A percentile compares a stretch with the other conserved stretches of the same genome.
These are phyloP conservation scores for Coprinopsis sp. DNA, from an alignment of 768 basidiomycete species.

Conservation along the genomic window DNA sequence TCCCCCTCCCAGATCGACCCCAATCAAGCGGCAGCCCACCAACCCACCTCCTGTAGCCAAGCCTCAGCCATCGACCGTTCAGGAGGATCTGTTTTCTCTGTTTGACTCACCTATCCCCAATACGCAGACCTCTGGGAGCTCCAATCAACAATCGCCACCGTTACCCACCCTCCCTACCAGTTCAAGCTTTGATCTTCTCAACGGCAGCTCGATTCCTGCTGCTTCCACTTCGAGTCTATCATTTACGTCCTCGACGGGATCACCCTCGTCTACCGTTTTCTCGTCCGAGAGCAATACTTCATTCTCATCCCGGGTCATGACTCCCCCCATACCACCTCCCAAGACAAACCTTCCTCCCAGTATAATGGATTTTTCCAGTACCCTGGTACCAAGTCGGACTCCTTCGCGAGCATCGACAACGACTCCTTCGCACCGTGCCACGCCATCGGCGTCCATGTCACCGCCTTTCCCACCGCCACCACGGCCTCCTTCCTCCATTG, in stretches of 20 bases:
- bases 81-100: conserved; percentile 22
- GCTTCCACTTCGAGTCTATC: conserved; percentile 2
- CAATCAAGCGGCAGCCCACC: neutral
- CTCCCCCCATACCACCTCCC: neutral
- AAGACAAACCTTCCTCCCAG: neutral
- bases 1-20: conserved; percentile 29
- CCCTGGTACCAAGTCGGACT: neutral
- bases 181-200: conserved; percentile 12
- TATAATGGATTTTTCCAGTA: neutral
- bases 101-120: conserved; percentile 18
- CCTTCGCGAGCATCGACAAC: neutral
- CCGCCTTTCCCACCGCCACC: conserved; percentile 1
- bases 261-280: conserved; percentile 1
- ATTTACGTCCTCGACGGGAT: neutral
- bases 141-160: conserved; percentile 12
- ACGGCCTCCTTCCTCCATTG: neutral
- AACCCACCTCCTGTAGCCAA: neutral
- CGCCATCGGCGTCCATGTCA: neutral
- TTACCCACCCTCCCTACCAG: conserved; percentile 9
- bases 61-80: neutral
- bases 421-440: neutral
- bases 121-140: conserved; percentile 12
- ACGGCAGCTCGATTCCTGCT: neutral
- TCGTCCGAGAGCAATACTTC: neutral
- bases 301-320: neutral